Evolutionary conservation across 371 early-diverging fungal genomes (phyloP).

Genomic region (Choanephora cucurbitarum): DNA sequence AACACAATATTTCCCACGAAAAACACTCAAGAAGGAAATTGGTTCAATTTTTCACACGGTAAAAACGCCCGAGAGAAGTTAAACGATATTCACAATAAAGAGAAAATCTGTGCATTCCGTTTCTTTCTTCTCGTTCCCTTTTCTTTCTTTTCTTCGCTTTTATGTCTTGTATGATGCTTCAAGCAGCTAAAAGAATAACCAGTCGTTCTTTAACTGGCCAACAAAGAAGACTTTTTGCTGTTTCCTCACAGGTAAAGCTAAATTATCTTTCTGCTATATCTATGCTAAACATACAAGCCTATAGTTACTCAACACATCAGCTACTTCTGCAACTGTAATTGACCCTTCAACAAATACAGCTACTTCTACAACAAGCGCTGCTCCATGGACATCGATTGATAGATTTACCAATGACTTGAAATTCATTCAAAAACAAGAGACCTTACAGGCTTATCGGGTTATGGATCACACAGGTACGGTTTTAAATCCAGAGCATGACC

Average conservation of each 20-base stretch:
- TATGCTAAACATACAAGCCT: neutral
- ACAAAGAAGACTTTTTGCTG: slow-evolving; percentile 17
- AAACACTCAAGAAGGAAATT: slow-evolving; percentile 10
- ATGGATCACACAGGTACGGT: slow-evolving; percentile 89
- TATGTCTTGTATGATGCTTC: slow-evolving; percentile 11
- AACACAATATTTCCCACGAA: slow-evolving; percentile 22
- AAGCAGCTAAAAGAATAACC: neutral
- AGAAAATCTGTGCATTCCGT: neutral
- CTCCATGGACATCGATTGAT: slow-evolving; percentile 18
- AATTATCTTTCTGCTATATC: neutral
- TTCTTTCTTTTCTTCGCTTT: slow-evolving; percentile 1
- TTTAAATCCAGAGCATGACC: slow-evolving; percentile 72
- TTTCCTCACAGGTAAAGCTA: slow-evolving; percentile 11
- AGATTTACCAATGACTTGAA: slow-evolving; percentile 35
- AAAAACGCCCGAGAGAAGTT: neutral
- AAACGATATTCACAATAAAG: neutral
- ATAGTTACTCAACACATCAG: slow-evolving; percentile 9
- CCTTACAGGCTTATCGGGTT: slow-evolving; percentile 90
- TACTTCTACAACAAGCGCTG: neutral
- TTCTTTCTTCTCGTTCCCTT: neutral
- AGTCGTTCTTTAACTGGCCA: slow-evolving; percentile 3
- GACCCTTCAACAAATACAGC: neutral
- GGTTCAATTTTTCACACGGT: slow-evolving; percentile 19
- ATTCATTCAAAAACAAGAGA: slow-evolving; percentile 49
- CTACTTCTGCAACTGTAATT: slow-evolving; percentile 9